These are phyloP conservation scores for Niebla homalea DNA, from an alignment of 495 filamentous ascomycete species.

Conservation along the genomic window DNA sequence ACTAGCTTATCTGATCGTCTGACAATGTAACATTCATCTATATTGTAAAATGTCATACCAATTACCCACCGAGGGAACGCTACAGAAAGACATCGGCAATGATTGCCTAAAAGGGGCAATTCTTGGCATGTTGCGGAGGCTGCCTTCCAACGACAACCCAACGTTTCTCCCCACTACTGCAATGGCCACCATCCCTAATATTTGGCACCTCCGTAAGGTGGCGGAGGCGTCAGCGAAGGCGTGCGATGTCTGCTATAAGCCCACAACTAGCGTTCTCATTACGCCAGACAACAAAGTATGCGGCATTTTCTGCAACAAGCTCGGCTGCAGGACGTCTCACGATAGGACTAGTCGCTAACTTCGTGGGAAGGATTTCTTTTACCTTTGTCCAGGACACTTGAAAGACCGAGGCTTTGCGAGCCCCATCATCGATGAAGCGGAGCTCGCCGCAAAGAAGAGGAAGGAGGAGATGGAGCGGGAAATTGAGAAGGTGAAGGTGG, in stretches of 20 bases:
- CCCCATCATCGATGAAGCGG: slow-evolving; percentile 65
- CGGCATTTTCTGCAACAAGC: background rate
- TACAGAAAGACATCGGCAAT: background rate
- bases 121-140: background rate
- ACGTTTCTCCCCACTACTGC: background rate
- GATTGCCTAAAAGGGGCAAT: background rate
- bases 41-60: too few species aligned
- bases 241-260: slow-evolving; percentile 86
- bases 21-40: background rate
- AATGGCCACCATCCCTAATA: slow-evolving; percentile 49
- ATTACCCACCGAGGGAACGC: too few species aligned
- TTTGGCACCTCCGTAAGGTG: slow-evolving; percentile 78
- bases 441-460: slow-evolving; percentile 50
- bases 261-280: slow-evolving; percentile 72
- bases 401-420: slow-evolving; percentile 72
- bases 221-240: slow-evolving; percentile 70
- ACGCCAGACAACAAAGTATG: slow-evolving; percentile 80
- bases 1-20: background rate
- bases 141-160: slow-evolving; percentile 1
- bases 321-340: too few species aligned
- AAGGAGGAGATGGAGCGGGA: slow-evolving; percentile 57
- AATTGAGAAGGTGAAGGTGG: slow-evolving; percentile 66
- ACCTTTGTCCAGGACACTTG: slow-evolving; percentile 72
- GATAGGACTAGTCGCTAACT: background rate
- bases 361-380: slow-evolving; percentile 71